Evolutionary conservation across 768 basidiomycete species (phyloP), one percentile per base, ranked within the genome.

Genomic region (Astraeus odoratus): DNA sequence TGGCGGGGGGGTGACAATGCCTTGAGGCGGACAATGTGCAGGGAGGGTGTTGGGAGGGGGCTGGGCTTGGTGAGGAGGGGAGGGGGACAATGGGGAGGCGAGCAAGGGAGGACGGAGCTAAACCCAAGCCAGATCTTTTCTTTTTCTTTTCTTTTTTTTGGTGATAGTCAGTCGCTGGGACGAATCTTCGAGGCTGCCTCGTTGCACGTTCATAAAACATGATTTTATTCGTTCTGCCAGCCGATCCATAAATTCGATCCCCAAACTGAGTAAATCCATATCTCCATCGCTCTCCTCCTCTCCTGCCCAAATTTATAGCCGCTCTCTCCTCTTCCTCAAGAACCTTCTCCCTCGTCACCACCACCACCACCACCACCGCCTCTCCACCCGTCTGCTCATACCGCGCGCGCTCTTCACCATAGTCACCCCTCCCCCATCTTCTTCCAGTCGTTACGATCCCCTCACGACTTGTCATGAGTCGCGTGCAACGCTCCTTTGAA

Each of bases 401-500:
- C 33, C 20, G 36, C 40, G 7, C 16, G 22, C 30, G 27, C 37
- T 47, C 49, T 22, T 8, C 35, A 50, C 51, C 51, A 51, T 49
- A 48, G 8, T 10, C 44, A 49, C 44, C 24, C 25, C 47, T 22
- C 35, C 8, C 36, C 30, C 34, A 38, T 19, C 30, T 38, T 30
- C 39, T 39, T 29, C 46, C 50, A 37, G 48, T 23, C 44, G 43
- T 61, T 56, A 63, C 63, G 63, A 65, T n/a, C 47, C 4, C n/a
- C 51, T 49, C 53, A 64, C 64, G 63, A 63, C 62, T 50, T 44
- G 55, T 56, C 40, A 64, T 64, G 63, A 66, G 63, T 64, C 64
- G 64, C 42, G 55, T 59, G 55, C 58, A 65, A 57, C 63, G 63
- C 52, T 65, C 63, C 15, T 67, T 67, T 67, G 63, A 67, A 66